These are phyloP conservation scores for Diutina catenulata DNA, from an alignment of 1,139 yeast species.

Conservation along the genomic window DNA sequence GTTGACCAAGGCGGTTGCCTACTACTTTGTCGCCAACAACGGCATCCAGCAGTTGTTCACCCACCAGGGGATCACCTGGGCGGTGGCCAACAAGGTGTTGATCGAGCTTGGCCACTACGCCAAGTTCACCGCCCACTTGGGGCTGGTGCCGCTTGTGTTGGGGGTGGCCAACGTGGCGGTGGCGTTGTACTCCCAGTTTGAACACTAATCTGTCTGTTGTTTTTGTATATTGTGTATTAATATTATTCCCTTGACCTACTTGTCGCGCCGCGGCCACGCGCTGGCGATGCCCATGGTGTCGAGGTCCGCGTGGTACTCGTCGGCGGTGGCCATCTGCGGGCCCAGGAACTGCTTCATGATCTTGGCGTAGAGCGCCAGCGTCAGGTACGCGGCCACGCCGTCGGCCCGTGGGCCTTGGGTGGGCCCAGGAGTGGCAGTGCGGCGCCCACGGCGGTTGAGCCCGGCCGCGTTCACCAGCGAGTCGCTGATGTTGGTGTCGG, in stretches of 20 bases:
- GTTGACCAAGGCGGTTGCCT: conserved; percentile 34
- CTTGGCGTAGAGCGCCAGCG: conserved; percentile 31
- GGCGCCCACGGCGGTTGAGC: not conserved
- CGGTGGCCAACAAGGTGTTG: conserved; percentile 23
- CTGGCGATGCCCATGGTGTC: conserved; percentile 25
- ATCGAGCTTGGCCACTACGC: conserved; percentile 28
- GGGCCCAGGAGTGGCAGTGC: not conserved
- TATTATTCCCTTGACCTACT: no score
- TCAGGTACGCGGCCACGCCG: conserved; percentile 11
- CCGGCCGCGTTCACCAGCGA: not conserved
- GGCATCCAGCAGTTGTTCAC: conserved; percentile 14
- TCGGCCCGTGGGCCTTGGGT: not conserved
- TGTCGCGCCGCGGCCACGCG: conserved; percentile 33
- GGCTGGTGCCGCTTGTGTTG: conserved; percentile 35
- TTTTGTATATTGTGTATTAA: not conserved
- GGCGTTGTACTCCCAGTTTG: conserved; percentile 42
- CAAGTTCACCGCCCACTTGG: conserved; percentile 24
- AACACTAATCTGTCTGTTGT: conserved; percentile 17
- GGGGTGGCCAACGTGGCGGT: conserved; percentile 37
- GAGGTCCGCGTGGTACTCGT: conserved; percentile 26
- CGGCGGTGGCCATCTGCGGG: conserved; percentile 24
- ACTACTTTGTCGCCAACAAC: conserved; percentile 27
- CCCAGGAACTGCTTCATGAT: conserved; percentile 35
- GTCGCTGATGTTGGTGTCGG: conserved; percentile 21
- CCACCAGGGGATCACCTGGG: conserved; percentile 24